Evolutionary conservation across 148 eudicot species (phyloP).

Genomic region (Cornus florida): DNA sequence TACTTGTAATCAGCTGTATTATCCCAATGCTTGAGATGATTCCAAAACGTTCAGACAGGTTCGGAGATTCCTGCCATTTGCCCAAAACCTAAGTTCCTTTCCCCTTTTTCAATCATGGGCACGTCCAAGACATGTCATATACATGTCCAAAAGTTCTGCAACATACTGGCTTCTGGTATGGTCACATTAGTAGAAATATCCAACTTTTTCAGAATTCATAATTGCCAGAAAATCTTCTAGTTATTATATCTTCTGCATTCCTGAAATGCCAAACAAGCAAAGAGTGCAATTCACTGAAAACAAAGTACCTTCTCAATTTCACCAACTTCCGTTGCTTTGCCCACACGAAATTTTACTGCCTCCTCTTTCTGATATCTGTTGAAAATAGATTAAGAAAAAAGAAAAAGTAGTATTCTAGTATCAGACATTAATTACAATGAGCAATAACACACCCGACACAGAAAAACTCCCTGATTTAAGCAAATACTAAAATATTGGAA

Average conservation of each 20-base stretch:
- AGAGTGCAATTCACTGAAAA: background rate
- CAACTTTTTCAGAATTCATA: background rate
- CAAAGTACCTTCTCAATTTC: slow-evolving; percentile 73
- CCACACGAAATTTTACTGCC: slow-evolving; percentile 81
- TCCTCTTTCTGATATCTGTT: slow-evolving; percentile 87
- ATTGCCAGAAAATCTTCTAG: background rate
- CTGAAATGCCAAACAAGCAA: background rate
- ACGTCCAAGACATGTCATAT: background rate
- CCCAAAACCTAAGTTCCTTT: background rate
- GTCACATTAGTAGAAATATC: background rate
- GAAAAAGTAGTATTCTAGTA: background rate
- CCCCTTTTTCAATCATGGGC: background rate
- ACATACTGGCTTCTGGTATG: background rate
- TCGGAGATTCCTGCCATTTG: background rate
- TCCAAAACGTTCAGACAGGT: background rate
- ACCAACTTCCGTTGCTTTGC: slow-evolving; percentile 80
- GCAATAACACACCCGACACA: background rate
- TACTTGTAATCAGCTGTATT: background rate
- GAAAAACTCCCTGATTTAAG: too few species aligned
- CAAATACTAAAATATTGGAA: too few species aligned
- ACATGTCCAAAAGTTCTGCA: background rate
- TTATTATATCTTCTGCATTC: slow-evolving; percentile 2
- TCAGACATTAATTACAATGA: background rate
- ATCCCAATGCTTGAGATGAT: background rate
- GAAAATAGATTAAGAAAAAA: slow-evolving; percentile 5